Evolutionary conservation across 2,329 filamentous ascomycete species (phyloP), one percentile per base, ranked within the genome.

Genomic region (Escovopsis weberi): DNA sequence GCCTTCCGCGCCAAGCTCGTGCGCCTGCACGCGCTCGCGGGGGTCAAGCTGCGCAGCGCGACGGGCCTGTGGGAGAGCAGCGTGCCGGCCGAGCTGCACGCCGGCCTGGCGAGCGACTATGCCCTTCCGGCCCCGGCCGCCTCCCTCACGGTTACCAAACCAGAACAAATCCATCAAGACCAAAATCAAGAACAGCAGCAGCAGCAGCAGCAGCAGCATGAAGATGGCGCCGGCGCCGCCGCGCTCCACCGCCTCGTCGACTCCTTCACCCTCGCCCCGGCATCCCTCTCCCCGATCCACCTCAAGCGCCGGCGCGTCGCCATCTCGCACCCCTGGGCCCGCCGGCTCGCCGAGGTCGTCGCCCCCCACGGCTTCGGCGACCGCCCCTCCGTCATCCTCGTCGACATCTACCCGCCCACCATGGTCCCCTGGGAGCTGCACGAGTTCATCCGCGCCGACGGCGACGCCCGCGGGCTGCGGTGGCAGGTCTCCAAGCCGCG

Each of bases 1-100:
- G 66, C 72, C 35, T 88, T 84, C 58, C 69, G 73, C 42, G 53
- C 55, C 43, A 56, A 57, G 41, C 47, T 64, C 44, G 47, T 55
- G 18, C 60, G 58, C 34, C 52, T 64, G 12, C 54, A 62, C 40
- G 48, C 50, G 19, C 55, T 62, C 38, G 49, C 55, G 40, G 54
- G 53, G 12, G 47, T 55, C 38, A 58, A 53, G 37, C 45, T 54
- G 47, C 40, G 61, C 56, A 51, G 53, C 42, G 39, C 43, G 41
- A 48, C 47, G 2, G 55, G 51, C 35, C 50, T 61, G 10, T 63
- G 60, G 61, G 45, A 53, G 40, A 51, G 47, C 47, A 48, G 48
- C 15, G 43, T 56, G 9, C 55, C 56, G 2, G 36, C 32, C 36
- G 47, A 37, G 54, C 65, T 50, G 47, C 46, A 44, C 36, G 48